A percentile compares a stretch with the other conserved stretches of the same genome.
phyloP scores from a whole-genome alignment of 2,329 filamentous ascomycete genomes.

The Cladorrhinum sp. region DNA sequence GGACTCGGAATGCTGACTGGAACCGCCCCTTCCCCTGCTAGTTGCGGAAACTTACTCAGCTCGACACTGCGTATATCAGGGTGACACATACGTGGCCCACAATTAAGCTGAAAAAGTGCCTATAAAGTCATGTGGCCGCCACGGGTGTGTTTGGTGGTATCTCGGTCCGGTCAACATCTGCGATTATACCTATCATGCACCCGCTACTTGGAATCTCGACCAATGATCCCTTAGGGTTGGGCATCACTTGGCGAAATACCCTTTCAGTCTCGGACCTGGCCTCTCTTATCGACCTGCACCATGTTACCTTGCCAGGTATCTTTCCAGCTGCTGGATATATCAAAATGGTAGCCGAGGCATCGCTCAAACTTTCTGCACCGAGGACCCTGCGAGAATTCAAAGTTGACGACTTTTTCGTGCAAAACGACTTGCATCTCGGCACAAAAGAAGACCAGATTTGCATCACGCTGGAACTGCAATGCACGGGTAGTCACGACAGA shows the following conservation, averaged over 20 bases:
- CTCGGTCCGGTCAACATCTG: not conserved
- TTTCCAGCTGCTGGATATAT: slow-evolving; percentile 3
- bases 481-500: slow-evolving; percentile 7
- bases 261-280: not conserved
- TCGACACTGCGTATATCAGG: not conserved
- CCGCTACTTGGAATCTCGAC: not conserved
- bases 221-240: not conserved
- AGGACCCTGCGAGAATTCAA: slow-evolving; percentile 5
- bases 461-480: slow-evolving; percentile 4
- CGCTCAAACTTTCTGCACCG: not conserved
- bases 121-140: not conserved
- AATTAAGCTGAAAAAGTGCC: not conserved
- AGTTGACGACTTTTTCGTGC: slow-evolving; percentile 7
- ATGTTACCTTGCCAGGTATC: not conserved
- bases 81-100: not conserved
- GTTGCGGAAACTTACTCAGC: not conserved
- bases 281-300: not conserved
- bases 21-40: not conserved
- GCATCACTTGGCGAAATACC: slow-evolving; percentile 10
- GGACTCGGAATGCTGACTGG: too few relatives aligned
- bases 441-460: not conserved
- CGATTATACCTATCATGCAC: not conserved
- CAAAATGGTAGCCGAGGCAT: slow-evolving; percentile 4
- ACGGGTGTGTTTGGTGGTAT: not conserved
- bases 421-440: not conserved